Evolutionary conservation across 768 basidiomycete species (phyloP).

Genomic region (Pleurotus cornucopiae): DNA sequence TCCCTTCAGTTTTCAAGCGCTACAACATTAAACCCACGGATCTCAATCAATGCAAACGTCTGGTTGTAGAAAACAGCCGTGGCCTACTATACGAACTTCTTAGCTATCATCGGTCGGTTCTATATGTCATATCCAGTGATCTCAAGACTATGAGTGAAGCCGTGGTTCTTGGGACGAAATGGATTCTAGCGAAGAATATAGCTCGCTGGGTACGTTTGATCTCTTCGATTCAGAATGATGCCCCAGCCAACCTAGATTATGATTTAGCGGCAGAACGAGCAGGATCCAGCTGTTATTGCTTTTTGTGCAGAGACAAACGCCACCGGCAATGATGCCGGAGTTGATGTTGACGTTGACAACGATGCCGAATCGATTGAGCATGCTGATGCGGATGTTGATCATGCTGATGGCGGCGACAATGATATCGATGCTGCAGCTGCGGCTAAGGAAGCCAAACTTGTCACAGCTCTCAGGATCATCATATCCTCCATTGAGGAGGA

Average conservation of each 20-base stretch:
- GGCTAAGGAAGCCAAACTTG: background rate
- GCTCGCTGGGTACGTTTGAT: slow-evolving; percentile 16
- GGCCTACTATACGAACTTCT: slow-evolving; percentile 11
- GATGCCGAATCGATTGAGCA: background rate
- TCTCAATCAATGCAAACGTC: background rate
- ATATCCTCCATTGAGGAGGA: background rate
- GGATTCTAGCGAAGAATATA: slow-evolving; percentile 18
- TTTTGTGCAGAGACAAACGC: background rate
- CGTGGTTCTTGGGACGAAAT: slow-evolving; percentile 18
- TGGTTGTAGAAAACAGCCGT: background rate
- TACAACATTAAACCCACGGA: background rate
- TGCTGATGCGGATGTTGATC: background rate
- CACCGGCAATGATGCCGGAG: background rate
- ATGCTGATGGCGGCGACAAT: background rate
- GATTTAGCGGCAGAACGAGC: slow-evolving; percentile 5
- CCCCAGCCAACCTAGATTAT: background rate
- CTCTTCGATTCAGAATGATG: background rate
- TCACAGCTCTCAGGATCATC: background rate
- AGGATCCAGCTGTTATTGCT: background rate
- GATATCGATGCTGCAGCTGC: background rate
- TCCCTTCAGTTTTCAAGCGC: background rate
- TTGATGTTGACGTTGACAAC: background rate
- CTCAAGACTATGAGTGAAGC: slow-evolving; percentile 12
- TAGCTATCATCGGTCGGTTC: slow-evolving; percentile 11
- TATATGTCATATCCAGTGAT: slow-evolving; percentile 21